Evolutionary conservation across 148 eudicot species (phyloP).

Genomic region (Camellia sinensis): DNA sequence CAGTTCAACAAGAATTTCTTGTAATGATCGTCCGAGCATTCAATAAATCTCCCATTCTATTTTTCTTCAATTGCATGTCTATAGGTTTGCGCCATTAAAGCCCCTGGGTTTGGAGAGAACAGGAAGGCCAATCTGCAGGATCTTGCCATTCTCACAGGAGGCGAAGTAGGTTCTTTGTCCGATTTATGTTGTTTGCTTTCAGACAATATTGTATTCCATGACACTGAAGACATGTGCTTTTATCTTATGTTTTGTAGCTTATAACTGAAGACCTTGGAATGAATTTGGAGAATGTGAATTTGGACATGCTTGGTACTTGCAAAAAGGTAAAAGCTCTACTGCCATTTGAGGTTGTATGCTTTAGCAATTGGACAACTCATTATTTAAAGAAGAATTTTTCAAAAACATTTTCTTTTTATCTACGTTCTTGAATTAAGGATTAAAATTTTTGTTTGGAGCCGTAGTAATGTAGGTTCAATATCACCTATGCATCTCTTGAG

Average conservation of each 20-base stretch:
- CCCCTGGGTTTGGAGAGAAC: constrained; percentile 95
- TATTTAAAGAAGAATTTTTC: not conserved
- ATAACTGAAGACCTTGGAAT: constrained; percentile 91
- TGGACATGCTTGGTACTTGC: constrained; percentile 81
- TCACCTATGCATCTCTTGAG: not conserved
- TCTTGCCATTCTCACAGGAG: constrained; percentile 87
- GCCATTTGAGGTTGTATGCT: not conserved
- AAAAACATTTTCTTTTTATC: not conserved
- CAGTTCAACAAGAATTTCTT: not conserved
- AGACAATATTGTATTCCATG: not conserved
- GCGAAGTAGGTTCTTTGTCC: constrained; percentile 42
- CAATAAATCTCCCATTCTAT: not conserved
- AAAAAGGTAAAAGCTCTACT: constrained; percentile 54
- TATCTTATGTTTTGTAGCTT: constrained; percentile 34
- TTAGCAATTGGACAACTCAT: not conserved
- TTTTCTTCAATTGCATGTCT: not conserved
- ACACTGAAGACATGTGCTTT: not conserved
- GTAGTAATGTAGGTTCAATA: not conserved
- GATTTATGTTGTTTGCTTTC: not conserved
- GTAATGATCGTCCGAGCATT: not conserved
- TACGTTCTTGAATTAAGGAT: not conserved
- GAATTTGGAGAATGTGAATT: constrained; percentile 73
- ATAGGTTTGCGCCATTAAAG: constrained; percentile 90
- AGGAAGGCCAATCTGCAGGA: constrained; percentile 80
- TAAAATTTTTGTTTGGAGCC: not conserved